Percentiles rank a stretch among this genome's conserved stretches.
phyloP scores from a whole-genome alignment of 805 yeast species.

The Starmerella apicola region DNA sequence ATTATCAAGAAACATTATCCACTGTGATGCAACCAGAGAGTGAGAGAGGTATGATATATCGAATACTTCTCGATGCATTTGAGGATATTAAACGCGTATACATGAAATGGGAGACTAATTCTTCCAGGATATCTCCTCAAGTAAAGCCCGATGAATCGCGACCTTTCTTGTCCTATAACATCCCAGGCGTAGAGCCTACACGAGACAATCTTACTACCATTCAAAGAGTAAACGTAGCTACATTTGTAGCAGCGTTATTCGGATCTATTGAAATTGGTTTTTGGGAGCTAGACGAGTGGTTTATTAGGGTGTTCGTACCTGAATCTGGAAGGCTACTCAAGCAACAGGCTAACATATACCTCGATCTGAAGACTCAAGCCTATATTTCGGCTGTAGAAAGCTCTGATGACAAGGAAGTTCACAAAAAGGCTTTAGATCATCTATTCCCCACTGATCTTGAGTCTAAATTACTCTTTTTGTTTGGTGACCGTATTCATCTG shows the following conservation, averaged over 20 bases:
- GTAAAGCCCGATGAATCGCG: conserved; percentile 11
- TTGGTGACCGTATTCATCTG: conserved; percentile 28
- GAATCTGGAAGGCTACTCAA: conserved; percentile 52
- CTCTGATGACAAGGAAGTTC: conserved; percentile 37
- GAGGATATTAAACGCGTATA: conserved; percentile 65
- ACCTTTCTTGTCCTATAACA: conserved; percentile 16
- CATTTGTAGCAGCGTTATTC: conserved; percentile 74
- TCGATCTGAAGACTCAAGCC: conserved; percentile 91
- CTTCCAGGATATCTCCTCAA: conserved; percentile 10
- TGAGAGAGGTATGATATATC: conserved; percentile 47
- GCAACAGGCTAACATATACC: conserved; percentile 62
- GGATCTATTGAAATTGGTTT: conserved; percentile 82
- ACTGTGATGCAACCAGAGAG: conserved; percentile 54
- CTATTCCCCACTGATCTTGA: conserved; percentile 55
- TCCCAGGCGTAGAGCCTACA: conserved; percentile 15
- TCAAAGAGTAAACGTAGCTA: conserved; percentile 76
- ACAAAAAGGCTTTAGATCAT: conserved; percentile 56
- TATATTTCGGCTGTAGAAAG: conserved; percentile 70
- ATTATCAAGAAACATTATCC: conserved; percentile 63
- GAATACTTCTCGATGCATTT: conserved; percentile 59
- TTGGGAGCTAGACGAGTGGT: conserved; percentile 69
- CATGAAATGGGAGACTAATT: conserved; percentile 14
- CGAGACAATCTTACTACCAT: conserved; percentile 43
- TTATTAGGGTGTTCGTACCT: conserved; percentile 80
- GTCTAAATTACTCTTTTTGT: conserved; percentile 28